Conservation (phyloP, 2,329 filamentous ascomycete species). For the Penicillium sp. region DNA sequence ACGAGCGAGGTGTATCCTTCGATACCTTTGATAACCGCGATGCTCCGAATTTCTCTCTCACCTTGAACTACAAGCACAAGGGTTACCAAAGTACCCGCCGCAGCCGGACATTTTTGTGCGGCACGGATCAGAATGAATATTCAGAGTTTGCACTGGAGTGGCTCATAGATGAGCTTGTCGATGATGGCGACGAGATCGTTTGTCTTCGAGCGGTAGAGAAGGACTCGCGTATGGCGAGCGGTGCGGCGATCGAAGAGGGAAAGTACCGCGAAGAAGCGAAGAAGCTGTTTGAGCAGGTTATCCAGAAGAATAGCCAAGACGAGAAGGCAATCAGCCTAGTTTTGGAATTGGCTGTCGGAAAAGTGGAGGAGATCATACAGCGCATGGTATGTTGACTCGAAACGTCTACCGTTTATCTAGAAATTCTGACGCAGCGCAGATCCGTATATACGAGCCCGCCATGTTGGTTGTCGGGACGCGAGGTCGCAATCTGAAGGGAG, state of each 20-base stretch:
- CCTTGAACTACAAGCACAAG: slow-evolving; percentile 81
- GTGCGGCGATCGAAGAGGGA: slow-evolving; percentile 65
- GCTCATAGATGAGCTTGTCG: slow-evolving; percentile 88
- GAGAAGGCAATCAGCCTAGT: slow-evolving; percentile 80
- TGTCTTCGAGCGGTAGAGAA: slow-evolving; percentile 88
- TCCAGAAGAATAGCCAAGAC: slow-evolving; percentile 78
- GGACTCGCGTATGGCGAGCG: slow-evolving; percentile 70
- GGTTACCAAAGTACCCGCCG: slow-evolving; percentile 81
- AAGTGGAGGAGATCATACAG: slow-evolving; percentile 88
- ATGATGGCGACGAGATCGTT: slow-evolving; percentile 91
- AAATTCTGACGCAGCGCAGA: slow-evolving; percentile 56
- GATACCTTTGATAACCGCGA: slow-evolving; percentile 72
- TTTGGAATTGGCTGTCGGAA: slow-evolving; percentile 85
- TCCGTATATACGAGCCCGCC: slow-evolving; percentile 87
- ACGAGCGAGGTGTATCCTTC: slow-evolving; percentile 72
- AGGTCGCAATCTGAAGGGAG: slow-evolving; percentile 80
- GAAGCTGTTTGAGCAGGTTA: slow-evolving; percentile 73
- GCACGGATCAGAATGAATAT: slow-evolving; percentile 88
- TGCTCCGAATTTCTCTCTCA: slow-evolving; percentile 74
- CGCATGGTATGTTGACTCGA: slow-evolving; percentile 67
- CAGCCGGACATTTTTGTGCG: slow-evolving; percentile 87
- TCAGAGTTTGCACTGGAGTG: slow-evolving; percentile 91
- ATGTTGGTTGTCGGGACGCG: slow-evolving; percentile 90
- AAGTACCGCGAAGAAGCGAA: slow-evolving; percentile 78
- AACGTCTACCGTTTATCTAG: not conserved